Percentiles rank a stretch among this genome's conserved stretches.
Conservation (phyloP, 352 stramenopile species). For the Nothophytophthora sp. region DNA sequence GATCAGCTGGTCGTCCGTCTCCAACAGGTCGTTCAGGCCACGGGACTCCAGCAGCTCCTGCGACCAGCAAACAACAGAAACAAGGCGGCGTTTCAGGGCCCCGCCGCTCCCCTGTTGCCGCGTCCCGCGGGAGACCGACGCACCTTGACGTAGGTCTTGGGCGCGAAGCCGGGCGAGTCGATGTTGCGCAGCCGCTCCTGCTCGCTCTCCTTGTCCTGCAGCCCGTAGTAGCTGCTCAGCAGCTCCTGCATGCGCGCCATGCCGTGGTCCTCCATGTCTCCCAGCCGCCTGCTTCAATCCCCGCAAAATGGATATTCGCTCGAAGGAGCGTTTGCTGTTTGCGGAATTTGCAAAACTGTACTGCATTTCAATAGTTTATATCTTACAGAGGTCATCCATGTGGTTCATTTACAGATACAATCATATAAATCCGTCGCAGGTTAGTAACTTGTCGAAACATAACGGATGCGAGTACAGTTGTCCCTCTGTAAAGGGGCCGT, state of each 20-base stretch:
- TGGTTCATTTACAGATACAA: too few relatives aligned
- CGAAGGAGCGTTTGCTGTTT: too few relatives aligned
- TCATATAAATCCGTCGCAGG: too few relatives aligned
- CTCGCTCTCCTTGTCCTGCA: conserved; percentile 74
- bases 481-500: too few relatives aligned
- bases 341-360: too few relatives aligned
- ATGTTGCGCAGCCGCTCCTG: conserved; percentile 74
- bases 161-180: conserved; percentile 71
- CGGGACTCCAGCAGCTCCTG: conserved; percentile 63
- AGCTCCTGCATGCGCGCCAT: conserved; percentile 89
- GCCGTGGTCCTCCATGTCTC: conserved; percentile 62
- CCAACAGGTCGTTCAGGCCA: conserved; percentile 72
- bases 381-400: too few relatives aligned
- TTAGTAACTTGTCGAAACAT: too few relatives aligned
- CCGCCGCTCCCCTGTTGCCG: background rate
- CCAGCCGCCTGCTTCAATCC: too few relatives aligned
- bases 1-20: conserved; percentile 77
- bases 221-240: conserved; percentile 88
- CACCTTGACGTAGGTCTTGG: conserved; percentile 77
- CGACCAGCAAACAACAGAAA: background rate
- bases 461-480: too few relatives aligned
- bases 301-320: too few relatives aligned
- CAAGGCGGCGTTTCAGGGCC: too few relatives aligned
- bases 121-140: background rate
- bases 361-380: too few relatives aligned